These are phyloP conservation scores for Cyamopsis tetragonoloba DNA, from an alignment of 306 rosid species.

Conservation along the genomic window DNA sequence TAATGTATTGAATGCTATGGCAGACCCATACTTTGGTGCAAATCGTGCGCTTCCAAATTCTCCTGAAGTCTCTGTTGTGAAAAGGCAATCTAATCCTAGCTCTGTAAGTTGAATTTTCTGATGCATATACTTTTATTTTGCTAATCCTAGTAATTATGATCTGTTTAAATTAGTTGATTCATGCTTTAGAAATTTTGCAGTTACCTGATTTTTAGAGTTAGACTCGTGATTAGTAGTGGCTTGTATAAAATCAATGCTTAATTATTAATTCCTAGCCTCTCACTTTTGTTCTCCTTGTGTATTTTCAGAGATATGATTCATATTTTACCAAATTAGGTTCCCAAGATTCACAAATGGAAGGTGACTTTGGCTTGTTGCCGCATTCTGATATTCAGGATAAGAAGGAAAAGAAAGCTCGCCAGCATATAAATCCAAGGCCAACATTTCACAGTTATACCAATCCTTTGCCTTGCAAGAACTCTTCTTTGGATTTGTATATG, in stretches of 20 bases:
- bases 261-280: slow-evolving; percentile 5
- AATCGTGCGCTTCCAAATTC: slow-evolving; percentile 47
- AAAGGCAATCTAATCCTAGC: slow-evolving; percentile 52
- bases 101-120: slow-evolving; percentile 59
- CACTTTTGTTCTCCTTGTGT: slow-evolving; percentile 15
- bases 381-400: slow-evolving; percentile 55
- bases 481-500: slow-evolving; percentile 60
- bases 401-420: slow-evolving; percentile 49
- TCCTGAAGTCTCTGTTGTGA: slow-evolving; percentile 48
- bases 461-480: slow-evolving; percentile 49
- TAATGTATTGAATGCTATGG: slow-evolving; percentile 34
- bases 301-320: slow-evolving; percentile 58
- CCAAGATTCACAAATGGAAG: slow-evolving; percentile 56
- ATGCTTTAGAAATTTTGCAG: not conserved
- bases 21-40: slow-evolving; percentile 58
- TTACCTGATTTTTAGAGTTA: not conserved
- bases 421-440: slow-evolving; percentile 40
- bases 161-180: not conserved
- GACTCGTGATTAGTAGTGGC: not conserved
- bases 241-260: not conserved
- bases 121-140: slow-evolving; percentile 16
- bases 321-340: slow-evolving; percentile 56
- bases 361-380: slow-evolving; percentile 43
- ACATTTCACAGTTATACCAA: slow-evolving; percentile 27
- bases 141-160: not conserved